These are phyloP conservation scores for Scorias spongiosa DNA, from an alignment of 2,329 filamentous ascomycete genomes.

Conservation along the genomic window DNA sequence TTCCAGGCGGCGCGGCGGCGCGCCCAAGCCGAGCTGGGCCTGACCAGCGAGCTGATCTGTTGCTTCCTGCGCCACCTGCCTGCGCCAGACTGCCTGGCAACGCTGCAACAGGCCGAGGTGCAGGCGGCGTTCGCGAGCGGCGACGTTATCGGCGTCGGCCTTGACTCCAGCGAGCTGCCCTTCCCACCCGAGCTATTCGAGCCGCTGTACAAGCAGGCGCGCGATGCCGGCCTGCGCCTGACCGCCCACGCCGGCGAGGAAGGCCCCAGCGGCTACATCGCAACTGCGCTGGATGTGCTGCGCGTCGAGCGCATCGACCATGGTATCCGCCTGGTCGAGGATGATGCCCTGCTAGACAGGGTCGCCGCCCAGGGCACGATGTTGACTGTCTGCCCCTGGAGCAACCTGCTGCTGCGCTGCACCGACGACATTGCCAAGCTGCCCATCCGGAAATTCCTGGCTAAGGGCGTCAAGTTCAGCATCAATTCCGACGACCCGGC, in stretches of 20 bases:
- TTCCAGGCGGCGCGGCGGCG: conserved; percentile 44
- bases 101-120: conserved; percentile 29
- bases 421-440: conserved; percentile 38
- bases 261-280: conserved; percentile 51
- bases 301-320: conserved; percentile 57
- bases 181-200: conserved; percentile 40
- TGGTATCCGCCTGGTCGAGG: conserved; percentile 50
- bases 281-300: conserved; percentile 45
- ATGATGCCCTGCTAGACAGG: conserved; percentile 41
- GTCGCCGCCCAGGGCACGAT: conserved; percentile 44
- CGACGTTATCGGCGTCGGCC: conserved; percentile 46
- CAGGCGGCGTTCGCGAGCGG: conserved; percentile 33
- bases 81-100: conserved; percentile 37
- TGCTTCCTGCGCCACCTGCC: conserved; percentile 60
- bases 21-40: conserved; percentile 46
- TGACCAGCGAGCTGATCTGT: conserved; percentile 52
- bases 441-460: conserved; percentile 48
- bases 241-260: conserved; percentile 69
- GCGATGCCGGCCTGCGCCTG: conserved; percentile 38
- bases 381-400: conserved; percentile 58
- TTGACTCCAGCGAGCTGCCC: conserved; percentile 44
- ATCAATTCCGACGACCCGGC: conserved; percentile 63
- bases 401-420: conserved; percentile 51
- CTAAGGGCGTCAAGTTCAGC: conserved; percentile 50
- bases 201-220: conserved; percentile 43